These are phyloP conservation scores for Ilyonectria mors-panacis DNA, from an alignment of 2,329 filamentous ascomycete species.

Conservation along the genomic window DNA sequence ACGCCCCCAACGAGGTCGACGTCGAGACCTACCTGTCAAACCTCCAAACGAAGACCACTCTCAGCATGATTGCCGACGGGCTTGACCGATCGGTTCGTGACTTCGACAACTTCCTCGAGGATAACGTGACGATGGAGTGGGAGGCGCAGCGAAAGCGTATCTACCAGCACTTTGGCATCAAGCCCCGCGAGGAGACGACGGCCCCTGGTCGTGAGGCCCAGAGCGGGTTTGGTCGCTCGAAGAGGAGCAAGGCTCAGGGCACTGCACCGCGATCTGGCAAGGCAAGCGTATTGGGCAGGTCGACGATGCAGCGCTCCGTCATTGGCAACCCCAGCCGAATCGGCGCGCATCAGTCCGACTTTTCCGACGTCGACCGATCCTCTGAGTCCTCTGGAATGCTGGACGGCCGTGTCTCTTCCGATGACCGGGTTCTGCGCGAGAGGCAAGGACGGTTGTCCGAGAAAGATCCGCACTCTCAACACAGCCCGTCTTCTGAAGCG, in stretches of 20 bases:
- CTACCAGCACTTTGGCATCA: slow-evolving; percentile 96
- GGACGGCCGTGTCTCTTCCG: slow-evolving; percentile 64
- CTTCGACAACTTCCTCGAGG: slow-evolving; percentile 94
- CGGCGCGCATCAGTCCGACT: slow-evolving; percentile 74
- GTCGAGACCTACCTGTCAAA: slow-evolving; percentile 86
- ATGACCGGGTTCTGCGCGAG: slow-evolving; percentile 84
- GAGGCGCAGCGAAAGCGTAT: slow-evolving; percentile 93
- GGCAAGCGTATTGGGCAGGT: slow-evolving; percentile 65
- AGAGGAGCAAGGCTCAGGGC: slow-evolving; percentile 64
- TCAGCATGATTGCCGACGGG: slow-evolving; percentile 93
- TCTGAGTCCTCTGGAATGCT: slow-evolving; percentile 63
- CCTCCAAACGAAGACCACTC: slow-evolving; percentile 89
- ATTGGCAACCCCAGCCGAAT: slow-evolving; percentile 84
- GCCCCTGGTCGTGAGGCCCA: slow-evolving; percentile 63
- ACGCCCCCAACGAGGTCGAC: slow-evolving; percentile 71
- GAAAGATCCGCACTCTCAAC: slow-evolving; percentile 86
- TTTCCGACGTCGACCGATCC: slow-evolving; percentile 77
- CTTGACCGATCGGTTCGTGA: slow-evolving; percentile 90
- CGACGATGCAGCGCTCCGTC: slow-evolving; percentile 84
- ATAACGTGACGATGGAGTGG: slow-evolving; percentile 96
- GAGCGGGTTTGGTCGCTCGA: slow-evolving; percentile 73
- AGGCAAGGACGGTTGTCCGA: slow-evolving; percentile 87
- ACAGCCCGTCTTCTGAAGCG: slow-evolving; percentile 75
- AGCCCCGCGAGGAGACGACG: slow-evolving; percentile 66
- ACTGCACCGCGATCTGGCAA: slow-evolving; percentile 71